Conservation (phyloP, 2,329 filamentous ascomycete species). For the Nannizziopsis arthrosporioides region DNA sequence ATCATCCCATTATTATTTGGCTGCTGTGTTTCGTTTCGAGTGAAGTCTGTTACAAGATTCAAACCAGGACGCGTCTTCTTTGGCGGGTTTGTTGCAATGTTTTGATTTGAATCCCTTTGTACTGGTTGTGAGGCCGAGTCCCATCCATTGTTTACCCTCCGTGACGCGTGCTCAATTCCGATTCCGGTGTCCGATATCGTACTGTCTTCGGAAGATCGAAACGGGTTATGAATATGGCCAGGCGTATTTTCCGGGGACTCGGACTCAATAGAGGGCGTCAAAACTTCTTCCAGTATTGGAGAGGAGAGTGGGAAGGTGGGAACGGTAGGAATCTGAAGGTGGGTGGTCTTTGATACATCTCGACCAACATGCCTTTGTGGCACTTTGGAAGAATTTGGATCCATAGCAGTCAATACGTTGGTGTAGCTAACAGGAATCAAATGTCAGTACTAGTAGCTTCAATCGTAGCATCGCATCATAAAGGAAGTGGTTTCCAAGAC, state of each 20-base stretch:
- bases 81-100: constrained; percentile 17
- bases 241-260: constrained; percentile 21
- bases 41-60: constrained; percentile 35
- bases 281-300: constrained; percentile 33
- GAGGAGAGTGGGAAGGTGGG: constrained; percentile 35
- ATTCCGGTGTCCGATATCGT: constrained; percentile 3
- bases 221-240: constrained; percentile 22
- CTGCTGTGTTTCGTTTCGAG: constrained; percentile 13
- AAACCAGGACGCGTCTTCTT: constrained; percentile 28
- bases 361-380: neutral
- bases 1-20: neutral
- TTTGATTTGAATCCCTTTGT: constrained; percentile 4
- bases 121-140: neutral
- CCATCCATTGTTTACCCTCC: neutral
- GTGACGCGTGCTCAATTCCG: neutral
- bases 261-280: constrained; percentile 28
- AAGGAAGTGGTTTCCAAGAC: neutral
- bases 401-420: neutral
- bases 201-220: constrained; percentile 24
- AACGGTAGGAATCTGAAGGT: constrained; percentile 11
- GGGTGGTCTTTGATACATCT: neutral
- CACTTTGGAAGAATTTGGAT: neutral
- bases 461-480: too few species aligned
- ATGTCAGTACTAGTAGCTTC: too few species aligned
- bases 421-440: neutral